phyloP scores from a whole-genome alignment of 345 rosid species.

The Syzygium oleosum region DNA sequence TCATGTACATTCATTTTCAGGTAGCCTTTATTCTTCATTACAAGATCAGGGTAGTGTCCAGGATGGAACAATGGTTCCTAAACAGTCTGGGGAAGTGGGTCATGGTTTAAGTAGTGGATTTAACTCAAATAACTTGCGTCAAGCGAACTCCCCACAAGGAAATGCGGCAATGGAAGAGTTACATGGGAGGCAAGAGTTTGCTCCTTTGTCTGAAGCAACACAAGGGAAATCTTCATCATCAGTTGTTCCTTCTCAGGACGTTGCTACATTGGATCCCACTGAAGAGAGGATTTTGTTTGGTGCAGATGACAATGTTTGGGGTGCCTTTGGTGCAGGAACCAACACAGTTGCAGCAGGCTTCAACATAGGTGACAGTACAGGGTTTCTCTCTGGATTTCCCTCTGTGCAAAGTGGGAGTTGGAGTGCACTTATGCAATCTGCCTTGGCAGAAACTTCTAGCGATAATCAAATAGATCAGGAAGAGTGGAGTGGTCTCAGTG shows the following conservation, averaged over 20 bases:
- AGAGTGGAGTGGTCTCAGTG: conserved; percentile 43
- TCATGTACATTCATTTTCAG: neutral
- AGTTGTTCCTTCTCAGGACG: conserved; percentile 33
- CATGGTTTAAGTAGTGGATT: conserved; percentile 31
- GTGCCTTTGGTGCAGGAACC: conserved; percentile 51
- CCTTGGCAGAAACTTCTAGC: conserved; percentile 81
- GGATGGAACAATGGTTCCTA: conserved; percentile 29
- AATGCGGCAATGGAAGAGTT: conserved; percentile 28
- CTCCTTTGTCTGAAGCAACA: conserved; percentile 28
- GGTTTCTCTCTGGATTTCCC: conserved; percentile 39
- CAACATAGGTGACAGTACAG: conserved; percentile 32
- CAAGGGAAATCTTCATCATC: conserved; percentile 28
- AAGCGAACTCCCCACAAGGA: conserved; percentile 28
- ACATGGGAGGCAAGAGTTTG: conserved; percentile 24
- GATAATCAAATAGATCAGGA: conserved; percentile 45
- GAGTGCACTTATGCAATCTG: conserved; percentile 99
- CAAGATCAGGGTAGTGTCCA: conserved; percentile 1
- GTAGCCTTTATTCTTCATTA: neutral
- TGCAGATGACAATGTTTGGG: conserved; percentile 83
- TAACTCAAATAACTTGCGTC: conserved; percentile 33
- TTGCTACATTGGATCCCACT: conserved; percentile 73
- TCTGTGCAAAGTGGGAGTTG: conserved; percentile 92
- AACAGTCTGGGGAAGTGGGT: conserved; percentile 29
- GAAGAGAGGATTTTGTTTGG: conserved; percentile 89
- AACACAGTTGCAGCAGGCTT: conserved; percentile 38